A percentile compares a stretch with the other conserved stretches of the same genome.
Conservation (phyloP, 345 rosid species). For the Bruguiera gymnorhiza region DNA sequence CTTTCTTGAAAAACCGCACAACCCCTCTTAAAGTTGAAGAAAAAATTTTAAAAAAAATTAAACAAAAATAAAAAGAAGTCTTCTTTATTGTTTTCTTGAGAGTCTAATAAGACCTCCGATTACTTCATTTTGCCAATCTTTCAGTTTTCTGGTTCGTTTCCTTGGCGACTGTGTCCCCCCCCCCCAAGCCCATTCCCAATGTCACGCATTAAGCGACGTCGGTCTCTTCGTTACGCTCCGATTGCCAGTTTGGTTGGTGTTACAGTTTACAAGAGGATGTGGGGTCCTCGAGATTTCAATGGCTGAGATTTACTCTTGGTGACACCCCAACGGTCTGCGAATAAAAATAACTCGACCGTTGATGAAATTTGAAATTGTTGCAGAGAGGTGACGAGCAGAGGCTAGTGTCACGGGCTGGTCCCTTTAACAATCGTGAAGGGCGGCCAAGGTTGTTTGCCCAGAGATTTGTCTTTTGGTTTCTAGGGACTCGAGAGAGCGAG, state of each 20-base stretch:
- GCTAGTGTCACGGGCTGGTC: background rate
- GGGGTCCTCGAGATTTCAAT: background rate
- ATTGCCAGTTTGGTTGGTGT: background rate
- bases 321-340: background rate
- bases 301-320: slow-evolving; percentile 15
- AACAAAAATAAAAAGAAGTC: background rate
- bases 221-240: background rate
- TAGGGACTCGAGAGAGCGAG: too few relatives aligned
- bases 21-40: background rate
- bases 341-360: slow-evolving; percentile 31
- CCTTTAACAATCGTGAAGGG: background rate
- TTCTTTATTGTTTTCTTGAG: background rate
- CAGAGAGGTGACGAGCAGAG: background rate
- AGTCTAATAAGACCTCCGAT: too few relatives aligned
- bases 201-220: background rate
- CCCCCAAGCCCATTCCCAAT: too few relatives aligned
- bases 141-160: too few relatives aligned
- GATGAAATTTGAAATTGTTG: slow-evolving; percentile 17
- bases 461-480: too few relatives aligned
- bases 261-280: background rate
- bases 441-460: background rate
- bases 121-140: too few relatives aligned
- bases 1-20: background rate
- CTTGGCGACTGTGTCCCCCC: too few relatives aligned
- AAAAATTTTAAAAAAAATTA: background rate